Evolutionary conservation across 2,329 filamentous ascomycete genomes (phyloP), one percentile per base, ranked within the genome.

Genomic region (Mycosphaerelloides madeirae): DNA sequence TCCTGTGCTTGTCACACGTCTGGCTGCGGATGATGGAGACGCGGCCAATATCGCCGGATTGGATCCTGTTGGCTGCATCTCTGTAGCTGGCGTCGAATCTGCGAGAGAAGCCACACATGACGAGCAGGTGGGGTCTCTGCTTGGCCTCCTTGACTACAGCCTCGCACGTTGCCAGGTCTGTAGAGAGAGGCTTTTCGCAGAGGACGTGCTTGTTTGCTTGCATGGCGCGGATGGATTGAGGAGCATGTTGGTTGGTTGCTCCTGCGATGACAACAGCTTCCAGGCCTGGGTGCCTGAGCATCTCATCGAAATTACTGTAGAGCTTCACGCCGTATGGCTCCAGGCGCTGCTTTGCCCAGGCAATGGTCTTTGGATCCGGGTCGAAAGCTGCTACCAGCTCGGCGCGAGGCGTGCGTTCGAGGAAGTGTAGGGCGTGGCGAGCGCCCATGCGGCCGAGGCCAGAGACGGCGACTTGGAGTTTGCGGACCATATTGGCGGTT

Each of bases 31-130:
- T 70, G 33, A 85, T 70, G 7, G 75, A 73, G 2, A 80, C 76
- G 0, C 73, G 69, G 5, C 81, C 82, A 50, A 85, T 83, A 28
- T 70, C 56, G 12, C 80, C 81, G 0, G 63, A 54, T 15, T 71
- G 61, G 57, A 78, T 73, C 53, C 77, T 74, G 15, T 65, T 55
- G 58, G 70, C 72, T 15, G 81, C 82, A 39, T 81, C 73, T 44
- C 79, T 72, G 68, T 85, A 85, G 31, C 77, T 81, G 34, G 72
- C 68, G 55, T 85, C 83, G 68, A 85, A 85, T 44, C 80, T 77
- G 22, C 80, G 75, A 4, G 77, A 81, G 69, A 83, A 83, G 6
- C 79, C 80, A 55, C 78, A 81, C 70, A 84, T 77, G 43, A 84
- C 79, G 62, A 84, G 84, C 15, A 81, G 71, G 40, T 81, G 61